Evolutionary conservation across 2,329 filamentous ascomycete species (phyloP).

Genomic region (Fusarium oxysporum): DNA sequence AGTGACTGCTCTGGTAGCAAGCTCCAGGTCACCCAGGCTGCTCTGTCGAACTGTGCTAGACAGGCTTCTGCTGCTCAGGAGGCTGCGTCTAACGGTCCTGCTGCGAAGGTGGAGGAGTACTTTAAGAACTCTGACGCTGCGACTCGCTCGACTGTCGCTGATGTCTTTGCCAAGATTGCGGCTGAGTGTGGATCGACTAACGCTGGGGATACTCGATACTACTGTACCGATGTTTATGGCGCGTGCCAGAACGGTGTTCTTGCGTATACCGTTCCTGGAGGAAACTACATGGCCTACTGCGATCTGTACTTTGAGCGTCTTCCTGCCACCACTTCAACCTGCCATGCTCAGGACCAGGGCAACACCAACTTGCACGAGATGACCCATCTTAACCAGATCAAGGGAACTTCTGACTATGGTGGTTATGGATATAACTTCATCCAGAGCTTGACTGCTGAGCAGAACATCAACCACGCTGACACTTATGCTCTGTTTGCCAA

Average conservation of each 20-base stretch:
- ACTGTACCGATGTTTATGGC: conserved; percentile 68
- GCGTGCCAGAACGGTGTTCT: conserved; percentile 64
- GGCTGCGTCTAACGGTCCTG: conserved; percentile 61
- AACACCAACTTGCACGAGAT: conserved; percentile 74
- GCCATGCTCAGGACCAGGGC: conserved; percentile 74
- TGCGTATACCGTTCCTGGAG: conserved; percentile 69
- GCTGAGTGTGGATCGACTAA: conserved; percentile 65
- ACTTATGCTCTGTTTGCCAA: conserved; percentile 50
- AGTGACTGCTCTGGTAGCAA: conserved; percentile 65
- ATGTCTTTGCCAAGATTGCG: conserved; percentile 63
- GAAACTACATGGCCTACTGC: conserved; percentile 71
- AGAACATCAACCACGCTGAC: conserved; percentile 74
- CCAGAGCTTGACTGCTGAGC: conserved; percentile 55
- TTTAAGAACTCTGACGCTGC: conserved; percentile 68
- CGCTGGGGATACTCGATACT: conserved; percentile 62
- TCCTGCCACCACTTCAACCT: conserved; percentile 59
- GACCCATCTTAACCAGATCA: conserved; percentile 69
- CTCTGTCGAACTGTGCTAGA: conserved; percentile 64
- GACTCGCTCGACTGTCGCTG: conserved; percentile 62
- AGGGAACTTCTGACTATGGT: conserved; percentile 69
- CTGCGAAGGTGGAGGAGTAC: conserved; percentile 67
- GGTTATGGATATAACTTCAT: conserved; percentile 69
- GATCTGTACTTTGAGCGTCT: conserved; percentile 68
- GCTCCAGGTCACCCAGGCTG: conserved; percentile 58
- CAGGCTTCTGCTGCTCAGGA: conserved; percentile 65